Base-by-base conservation (phyloP, 129 eudicot genomes). In the Helianthus tuberosus region DNA sequence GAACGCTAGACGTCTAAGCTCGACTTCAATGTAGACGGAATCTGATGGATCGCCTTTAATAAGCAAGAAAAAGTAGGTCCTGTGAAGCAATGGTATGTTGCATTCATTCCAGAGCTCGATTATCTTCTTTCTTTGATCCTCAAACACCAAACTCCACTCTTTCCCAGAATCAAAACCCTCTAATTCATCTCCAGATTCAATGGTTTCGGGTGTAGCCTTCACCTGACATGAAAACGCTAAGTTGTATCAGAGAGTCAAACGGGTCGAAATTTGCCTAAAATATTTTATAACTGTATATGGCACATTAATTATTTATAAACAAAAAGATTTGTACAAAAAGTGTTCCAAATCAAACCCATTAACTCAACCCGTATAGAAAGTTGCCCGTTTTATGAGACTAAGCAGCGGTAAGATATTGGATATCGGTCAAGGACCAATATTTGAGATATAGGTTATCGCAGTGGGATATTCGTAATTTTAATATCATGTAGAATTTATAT, bases 31-130 rank as follows among this genome's bases (percentile, higher is more conserved):
- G 82, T 95, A 95, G 10, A 95, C 83, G 20, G 96, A 77, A 47
- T 95, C 99, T 12, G 99, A 85, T 58, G 93, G 90, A 55, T 95
- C 99, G 8, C 99, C 99, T 80, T 80, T 84, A 20, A 95, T 91
- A 43, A 95, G 86, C 78, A 95, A 79, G 86, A 83, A 89, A 73
- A 95, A 95, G 64, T 79, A 87, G 79, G 87, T 86, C 74, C 99
- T 86, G 84, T 91, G 97, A 66, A 91, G 88, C 55, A 95, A 58
- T 3, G 97, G 89, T 29, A 84, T 82, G 80, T 80, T 75, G 80
- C 99, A 95, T 73, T 82, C 87, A 66, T 89, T 84, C 99, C 97
- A 95, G 2, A 95, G 88, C 79, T 84, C 75, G 8, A 89, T 78
- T 73, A 95, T 91, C 55, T 85, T 83, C 70, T 64, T 81, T 72